Evolutionary conservation across 2,329 filamentous ascomycete genomes (phyloP).

Genomic region (Fulvia fulva): DNA sequence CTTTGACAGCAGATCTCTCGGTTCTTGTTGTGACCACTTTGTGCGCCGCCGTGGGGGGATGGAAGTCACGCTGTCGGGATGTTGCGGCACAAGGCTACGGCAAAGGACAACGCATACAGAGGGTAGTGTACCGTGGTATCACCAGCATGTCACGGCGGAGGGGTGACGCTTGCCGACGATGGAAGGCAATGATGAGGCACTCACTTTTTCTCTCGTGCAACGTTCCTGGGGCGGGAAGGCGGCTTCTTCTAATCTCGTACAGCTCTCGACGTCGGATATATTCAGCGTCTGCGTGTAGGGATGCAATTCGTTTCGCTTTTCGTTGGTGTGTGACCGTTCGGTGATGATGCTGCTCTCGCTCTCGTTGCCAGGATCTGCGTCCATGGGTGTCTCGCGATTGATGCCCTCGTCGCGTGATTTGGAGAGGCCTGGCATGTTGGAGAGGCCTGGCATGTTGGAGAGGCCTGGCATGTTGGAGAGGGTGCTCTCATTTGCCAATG

Average conservation of each 20-base stretch:
- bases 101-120: constrained; percentile 28
- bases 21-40: background rate
- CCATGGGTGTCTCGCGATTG: constrained; percentile 4
- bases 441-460: constrained; percentile 31
- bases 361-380: constrained; percentile 8
- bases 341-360: constrained; percentile 15
- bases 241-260: constrained; percentile 54
- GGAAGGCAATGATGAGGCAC: constrained; percentile 18
- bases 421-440: constrained; percentile 35
- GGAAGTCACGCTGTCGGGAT: constrained; percentile 7
- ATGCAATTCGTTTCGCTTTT: constrained; percentile 56
- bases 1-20: background rate
- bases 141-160: constrained; percentile 24
- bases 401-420: constrained; percentile 25
- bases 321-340: constrained; percentile 16
- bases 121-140: constrained; percentile 22
- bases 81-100: constrained; percentile 16
- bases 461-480: constrained; percentile 33
- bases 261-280: constrained; percentile 60
- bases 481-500: constrained; percentile 25
- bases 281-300: constrained; percentile 73
- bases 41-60: background rate
- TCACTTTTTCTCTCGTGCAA: constrained; percentile 58
- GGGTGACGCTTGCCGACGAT: constrained; percentile 8
- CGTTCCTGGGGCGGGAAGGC: constrained; percentile 57